A percentile compares a stretch with the other conserved stretches of the same genome.
Conservation (phyloP, 1,284 basidiomycete genomes). For the Serendipita sp. region DNA sequence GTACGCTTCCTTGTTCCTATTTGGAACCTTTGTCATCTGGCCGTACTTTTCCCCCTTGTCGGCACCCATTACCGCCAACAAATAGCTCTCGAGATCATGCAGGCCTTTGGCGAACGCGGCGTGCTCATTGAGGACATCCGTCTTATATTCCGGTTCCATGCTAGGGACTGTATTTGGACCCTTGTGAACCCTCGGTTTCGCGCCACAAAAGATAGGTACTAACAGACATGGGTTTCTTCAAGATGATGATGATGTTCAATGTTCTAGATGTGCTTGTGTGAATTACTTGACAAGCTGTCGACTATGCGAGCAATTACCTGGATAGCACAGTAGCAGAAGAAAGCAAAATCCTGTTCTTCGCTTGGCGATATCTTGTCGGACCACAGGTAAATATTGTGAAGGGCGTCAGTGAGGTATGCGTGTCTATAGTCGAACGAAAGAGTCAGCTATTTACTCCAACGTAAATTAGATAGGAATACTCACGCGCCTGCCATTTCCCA, state of each 20-base stretch:
- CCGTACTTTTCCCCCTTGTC: background rate
- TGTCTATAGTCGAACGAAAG: background rate
- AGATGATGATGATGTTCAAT: background rate
- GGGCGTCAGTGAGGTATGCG: background rate
- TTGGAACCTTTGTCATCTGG: background rate
- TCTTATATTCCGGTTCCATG: background rate
- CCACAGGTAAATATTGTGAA: background rate
- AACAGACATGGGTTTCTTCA: background rate
- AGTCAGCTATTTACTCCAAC: background rate
- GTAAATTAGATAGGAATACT: background rate
- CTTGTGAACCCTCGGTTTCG: background rate
- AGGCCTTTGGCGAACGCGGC: background rate
- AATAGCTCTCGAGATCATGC: background rate
- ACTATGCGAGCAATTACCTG: background rate
- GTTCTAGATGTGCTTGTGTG: background rate
- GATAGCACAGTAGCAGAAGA: background rate
- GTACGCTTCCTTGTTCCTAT: background rate
- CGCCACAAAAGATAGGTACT: background rate
- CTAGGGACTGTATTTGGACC: background rate
- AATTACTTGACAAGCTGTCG: background rate
- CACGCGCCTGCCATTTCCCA: conserved; percentile 2
- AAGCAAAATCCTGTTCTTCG: background rate
- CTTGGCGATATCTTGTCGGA: background rate
- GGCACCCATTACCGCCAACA: background rate
- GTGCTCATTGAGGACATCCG: background rate